A percentile compares a stretch with the other conserved stretches of the same genome.
Conservation (phyloP, 176 grass and related monocot genomes). For the Zea mays region DNA sequence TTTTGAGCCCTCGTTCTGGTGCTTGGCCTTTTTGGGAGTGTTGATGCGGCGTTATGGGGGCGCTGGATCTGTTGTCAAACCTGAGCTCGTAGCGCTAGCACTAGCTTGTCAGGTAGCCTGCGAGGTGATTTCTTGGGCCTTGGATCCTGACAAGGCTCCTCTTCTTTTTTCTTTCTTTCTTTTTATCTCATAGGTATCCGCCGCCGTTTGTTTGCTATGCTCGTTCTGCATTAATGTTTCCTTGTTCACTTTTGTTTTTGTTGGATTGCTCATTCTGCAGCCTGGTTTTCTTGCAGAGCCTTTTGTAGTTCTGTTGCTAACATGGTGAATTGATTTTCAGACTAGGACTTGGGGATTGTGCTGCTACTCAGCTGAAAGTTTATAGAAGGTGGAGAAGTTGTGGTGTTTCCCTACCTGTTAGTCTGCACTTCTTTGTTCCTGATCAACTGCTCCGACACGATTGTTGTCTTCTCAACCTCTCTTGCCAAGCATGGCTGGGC, state of each 20-base stretch:
- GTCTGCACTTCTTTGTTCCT: background rate
- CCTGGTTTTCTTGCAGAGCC: conserved; percentile 18
- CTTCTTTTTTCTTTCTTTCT: background rate
- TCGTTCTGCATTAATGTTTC: background rate
- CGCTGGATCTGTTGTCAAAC: conserved; percentile 41
- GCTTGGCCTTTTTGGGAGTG: conserved; percentile 33
- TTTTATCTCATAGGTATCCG: background rate
- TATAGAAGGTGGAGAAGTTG: background rate
- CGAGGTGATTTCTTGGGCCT: conserved; percentile 32
- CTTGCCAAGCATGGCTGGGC: conserved; percentile 23
- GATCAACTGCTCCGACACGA: conserved; percentile 6
- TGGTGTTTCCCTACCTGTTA: conserved; percentile 10
- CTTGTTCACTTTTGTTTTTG: background rate
- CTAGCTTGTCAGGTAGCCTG: background rate
- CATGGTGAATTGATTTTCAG: conserved; percentile 11
- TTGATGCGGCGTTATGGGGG: conserved; percentile 39
- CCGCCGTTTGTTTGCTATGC: background rate
- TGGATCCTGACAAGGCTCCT: background rate
- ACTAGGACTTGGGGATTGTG: conserved; percentile 11
- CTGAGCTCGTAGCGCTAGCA: background rate
- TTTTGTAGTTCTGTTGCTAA: conserved; percentile 25
- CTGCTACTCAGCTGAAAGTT: background rate
- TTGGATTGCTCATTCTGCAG: background rate
- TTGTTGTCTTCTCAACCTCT: conserved; percentile 39
- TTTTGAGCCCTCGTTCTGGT: conserved; percentile 22